Percentiles rank a stretch among this genome's conserved stretches.
These are phyloP conservation scores for Tetrapisispora namnaoensis DNA, from an alignment of 805 yeast genomes.

Conservation along the genomic window DNA sequence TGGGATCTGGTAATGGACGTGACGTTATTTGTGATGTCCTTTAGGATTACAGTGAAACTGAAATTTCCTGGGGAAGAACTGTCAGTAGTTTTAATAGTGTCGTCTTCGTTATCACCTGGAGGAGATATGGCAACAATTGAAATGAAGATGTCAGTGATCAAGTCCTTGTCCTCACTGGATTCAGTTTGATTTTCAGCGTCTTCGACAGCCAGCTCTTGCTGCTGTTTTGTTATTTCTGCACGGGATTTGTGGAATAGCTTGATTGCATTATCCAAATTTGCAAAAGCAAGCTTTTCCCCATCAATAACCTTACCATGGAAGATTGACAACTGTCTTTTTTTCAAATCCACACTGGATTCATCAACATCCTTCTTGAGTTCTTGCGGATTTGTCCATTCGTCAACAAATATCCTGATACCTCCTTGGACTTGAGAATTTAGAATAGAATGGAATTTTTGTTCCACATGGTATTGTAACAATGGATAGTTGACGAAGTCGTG, in stretches of 20 bases:
- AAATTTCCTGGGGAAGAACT: constrained; percentile 43
- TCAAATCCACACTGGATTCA: neutral
- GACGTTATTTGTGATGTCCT: constrained; percentile 71
- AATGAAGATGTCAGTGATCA: constrained; percentile 53
- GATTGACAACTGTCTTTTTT: constrained; percentile 45
- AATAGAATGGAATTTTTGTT: constrained; percentile 48
- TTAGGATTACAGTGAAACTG: constrained; percentile 63
- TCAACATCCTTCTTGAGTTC: constrained; percentile 1
- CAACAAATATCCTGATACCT: constrained; percentile 52
- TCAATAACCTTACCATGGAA: constrained; percentile 70
- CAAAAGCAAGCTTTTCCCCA: constrained; percentile 81
- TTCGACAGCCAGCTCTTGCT: constrained; percentile 9
- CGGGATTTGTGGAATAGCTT: constrained; percentile 32
- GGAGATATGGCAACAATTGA: constrained; percentile 53
- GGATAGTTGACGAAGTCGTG: constrained; percentile 54
- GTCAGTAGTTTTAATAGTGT: constrained; percentile 29
- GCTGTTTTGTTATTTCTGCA: constrained; percentile 23
- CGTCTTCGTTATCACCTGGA: constrained; percentile 16
- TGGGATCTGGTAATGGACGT: constrained; percentile 72
- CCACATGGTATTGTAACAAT: constrained; percentile 32
- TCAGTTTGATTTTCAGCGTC: constrained; percentile 9
- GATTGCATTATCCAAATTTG: constrained; percentile 72
- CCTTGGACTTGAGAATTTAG: constrained; percentile 68
- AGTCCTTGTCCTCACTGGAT: constrained; percentile 4
- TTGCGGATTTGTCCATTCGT: constrained; percentile 38